These are phyloP conservation scores for Solanum hybrid DNA, from an alignment of 305 asterid species.

Conservation along the genomic window DNA sequence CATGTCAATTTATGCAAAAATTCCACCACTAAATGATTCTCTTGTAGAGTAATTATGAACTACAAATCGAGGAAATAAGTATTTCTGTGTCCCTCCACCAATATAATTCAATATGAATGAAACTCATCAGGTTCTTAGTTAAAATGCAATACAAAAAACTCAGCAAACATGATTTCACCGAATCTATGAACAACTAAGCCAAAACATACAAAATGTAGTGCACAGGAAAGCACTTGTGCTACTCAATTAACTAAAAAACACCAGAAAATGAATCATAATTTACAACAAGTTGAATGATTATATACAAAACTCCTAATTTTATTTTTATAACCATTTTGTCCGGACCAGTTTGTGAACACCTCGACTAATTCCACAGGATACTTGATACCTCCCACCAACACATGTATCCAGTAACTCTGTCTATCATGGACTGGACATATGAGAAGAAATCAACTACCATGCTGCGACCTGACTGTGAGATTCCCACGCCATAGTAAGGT, in stretches of 20 bases:
- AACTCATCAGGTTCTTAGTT: not conserved
- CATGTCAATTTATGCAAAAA: not conserved
- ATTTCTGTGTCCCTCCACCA: not conserved
- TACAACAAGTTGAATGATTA: not conserved
- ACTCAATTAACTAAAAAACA: not conserved
- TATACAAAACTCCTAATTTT: not conserved
- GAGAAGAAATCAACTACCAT: not conserved
- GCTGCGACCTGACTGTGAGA: not conserved
- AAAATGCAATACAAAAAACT: not conserved
- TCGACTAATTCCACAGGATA: not conserved
- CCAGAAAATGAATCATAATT: not conserved
- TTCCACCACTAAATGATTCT: not conserved
- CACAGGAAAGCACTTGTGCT: not conserved
- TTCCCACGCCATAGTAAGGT: not conserved
- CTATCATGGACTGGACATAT: not conserved
- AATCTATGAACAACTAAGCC: not conserved
- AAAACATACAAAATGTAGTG: not conserved
- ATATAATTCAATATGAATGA: not conserved
- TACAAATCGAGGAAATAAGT: not conserved
- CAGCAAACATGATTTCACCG: not conserved
- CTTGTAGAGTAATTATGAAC: not conserved
- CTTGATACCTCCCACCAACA: not conserved
- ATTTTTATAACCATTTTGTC: not conserved
- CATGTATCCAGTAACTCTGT: not conserved
- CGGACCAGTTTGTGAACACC: not conserved